These are phyloP conservation scores for Tirmania nivea DNA, from an alignment of 495 filamentous ascomycete genomes.

Conservation along the genomic window DNA sequence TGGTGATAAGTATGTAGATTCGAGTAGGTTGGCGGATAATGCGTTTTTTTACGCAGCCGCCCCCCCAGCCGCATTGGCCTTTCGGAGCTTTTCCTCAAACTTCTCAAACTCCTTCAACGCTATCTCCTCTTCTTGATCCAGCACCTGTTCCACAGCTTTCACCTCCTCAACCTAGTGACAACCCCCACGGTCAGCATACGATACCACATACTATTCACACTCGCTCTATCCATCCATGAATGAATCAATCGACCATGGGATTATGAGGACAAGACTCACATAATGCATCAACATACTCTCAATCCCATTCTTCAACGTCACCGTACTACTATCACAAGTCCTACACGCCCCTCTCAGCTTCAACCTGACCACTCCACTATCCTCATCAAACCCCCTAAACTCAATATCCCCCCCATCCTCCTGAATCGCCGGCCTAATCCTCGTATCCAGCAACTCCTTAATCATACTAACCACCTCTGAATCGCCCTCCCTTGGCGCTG, in stretches of 20 bases:
- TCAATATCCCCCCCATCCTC: slow-evolving; percentile 97
- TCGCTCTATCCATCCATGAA: slow-evolving; percentile 5
- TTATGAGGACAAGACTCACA: slow-evolving; percentile 20
- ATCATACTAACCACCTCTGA: slow-evolving; percentile 92
- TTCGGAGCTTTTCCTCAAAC: slow-evolving; percentile 72
- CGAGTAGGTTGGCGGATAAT: no score
- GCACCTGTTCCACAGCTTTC: slow-evolving; percentile 69
- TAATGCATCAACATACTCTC: slow-evolving; percentile 79
- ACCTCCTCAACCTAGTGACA: slow-evolving; percentile 71
- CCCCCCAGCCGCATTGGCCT: no score
- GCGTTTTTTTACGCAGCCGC: no score
- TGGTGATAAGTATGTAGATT: no score
- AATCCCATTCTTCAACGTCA: slow-evolving; percentile 81
- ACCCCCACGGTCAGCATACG: no score
- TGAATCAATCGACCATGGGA: slow-evolving; percentile 3
- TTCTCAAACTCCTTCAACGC: slow-evolving; percentile 76
- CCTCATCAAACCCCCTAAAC: slow-evolving; percentile 49
- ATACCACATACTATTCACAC: slow-evolving; percentile 1
- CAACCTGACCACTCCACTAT: slow-evolving; percentile 61
- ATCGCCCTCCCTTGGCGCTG: slow-evolving; percentile 35
- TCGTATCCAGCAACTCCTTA: slow-evolving; percentile 90
- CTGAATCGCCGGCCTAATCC: slow-evolving; percentile 85
- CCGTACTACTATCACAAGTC: slow-evolving; percentile 87
- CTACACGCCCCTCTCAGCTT: slow-evolving; percentile 85
- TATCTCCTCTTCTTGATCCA: slow-evolving; percentile 83